Percentiles rank a stretch among this genome's conserved stretches.
phyloP scores from a whole-genome alignment of 345 rosid genomes.

The Populus nigra region DNA sequence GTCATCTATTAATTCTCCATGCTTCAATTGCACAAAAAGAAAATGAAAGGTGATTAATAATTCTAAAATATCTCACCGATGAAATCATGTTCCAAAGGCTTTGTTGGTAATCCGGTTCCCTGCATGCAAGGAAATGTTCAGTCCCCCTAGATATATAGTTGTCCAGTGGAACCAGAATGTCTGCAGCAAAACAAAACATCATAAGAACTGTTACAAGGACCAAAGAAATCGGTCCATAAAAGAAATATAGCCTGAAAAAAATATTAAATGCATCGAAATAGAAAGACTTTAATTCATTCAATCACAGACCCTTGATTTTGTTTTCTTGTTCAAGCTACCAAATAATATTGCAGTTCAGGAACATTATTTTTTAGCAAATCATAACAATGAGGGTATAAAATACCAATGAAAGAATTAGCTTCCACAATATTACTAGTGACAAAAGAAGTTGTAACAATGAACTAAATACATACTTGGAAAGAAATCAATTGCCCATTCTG shows the following conservation, averaged over 20 bases:
- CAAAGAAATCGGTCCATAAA: not conserved
- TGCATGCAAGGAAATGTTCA: constrained; percentile 79
- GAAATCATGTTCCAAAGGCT: constrained; percentile 92
- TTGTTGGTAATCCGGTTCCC: constrained; percentile 94
- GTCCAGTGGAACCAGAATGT: constrained; percentile 96
- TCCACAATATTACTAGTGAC: not conserved
- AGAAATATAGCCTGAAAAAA: not conserved
- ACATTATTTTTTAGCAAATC: not conserved
- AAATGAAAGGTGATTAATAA: not conserved
- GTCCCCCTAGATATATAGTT: constrained; percentile 95
- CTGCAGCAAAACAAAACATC: constrained; percentile 37
- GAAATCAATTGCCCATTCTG: constrained; percentile 97
- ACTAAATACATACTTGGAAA: constrained; percentile 62
- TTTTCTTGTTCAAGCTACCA: not conserved
- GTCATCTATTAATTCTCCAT: not conserved
- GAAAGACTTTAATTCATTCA: not conserved
- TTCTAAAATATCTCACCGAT: constrained; percentile 51
- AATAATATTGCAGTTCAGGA: not conserved
- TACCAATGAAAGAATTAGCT: not conserved
- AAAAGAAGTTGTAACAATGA: not conserved
- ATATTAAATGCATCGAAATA: not conserved
- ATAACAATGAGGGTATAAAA: not conserved
- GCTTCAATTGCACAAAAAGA: not conserved
- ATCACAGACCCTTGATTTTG: not conserved
- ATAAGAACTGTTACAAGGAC: constrained; percentile 8